Evolutionary conservation across 179 eudicot genomes (phyloP), one percentile per base, ranked within the genome.

Genomic region (Camellia oleifera): DNA sequence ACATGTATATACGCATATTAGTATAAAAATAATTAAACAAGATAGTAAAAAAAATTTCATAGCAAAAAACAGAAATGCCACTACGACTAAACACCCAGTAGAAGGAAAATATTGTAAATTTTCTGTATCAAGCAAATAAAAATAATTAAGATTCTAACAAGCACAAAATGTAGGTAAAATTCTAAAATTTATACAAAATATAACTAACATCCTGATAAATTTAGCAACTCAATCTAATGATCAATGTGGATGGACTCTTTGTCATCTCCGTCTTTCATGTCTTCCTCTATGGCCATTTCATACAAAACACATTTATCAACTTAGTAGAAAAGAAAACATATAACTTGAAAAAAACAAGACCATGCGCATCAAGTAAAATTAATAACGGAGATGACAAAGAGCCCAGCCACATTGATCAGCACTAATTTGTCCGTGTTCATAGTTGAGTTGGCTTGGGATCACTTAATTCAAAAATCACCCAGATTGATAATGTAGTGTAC

Each of bases 11-110:
- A 32, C 0, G 32, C 32, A 32, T 32, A 58, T 74, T 56, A 54
- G 12, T 42, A 13, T 13, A 10, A 4, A 56, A 18, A 17, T 17
- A 42, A n/a, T 68, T 5, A 40, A 17, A 15, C 63, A 46, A 20
- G 46, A 52, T 18, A 42, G 42, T 8, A 74, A 54, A 56, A 7
- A 42, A 76, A 77, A 63, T 64, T 8, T 48, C 79, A 64, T 0
- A 17, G 45, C n/a, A 44, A n/a, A 76, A n/a, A 57, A 64, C 69
- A 48, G n/a, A 77, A n/a, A 48, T 50, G 11, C 61, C 70, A 32
- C 57, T 14, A 50, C 10, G 50, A 64, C 46, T 64, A 63, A 14
- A 48, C 57, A 42, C 7, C 64, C 15, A 58, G 26, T 18, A 57
- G 23, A 10, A 20, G 9, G 32, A 40, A 63, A 76, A 15, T 44